A percentile compares a stretch with the other conserved stretches of the same genome.
Evolutionary conservation across 345 rosid genomes (phyloP).

Genomic region (Acer negundo): DNA sequence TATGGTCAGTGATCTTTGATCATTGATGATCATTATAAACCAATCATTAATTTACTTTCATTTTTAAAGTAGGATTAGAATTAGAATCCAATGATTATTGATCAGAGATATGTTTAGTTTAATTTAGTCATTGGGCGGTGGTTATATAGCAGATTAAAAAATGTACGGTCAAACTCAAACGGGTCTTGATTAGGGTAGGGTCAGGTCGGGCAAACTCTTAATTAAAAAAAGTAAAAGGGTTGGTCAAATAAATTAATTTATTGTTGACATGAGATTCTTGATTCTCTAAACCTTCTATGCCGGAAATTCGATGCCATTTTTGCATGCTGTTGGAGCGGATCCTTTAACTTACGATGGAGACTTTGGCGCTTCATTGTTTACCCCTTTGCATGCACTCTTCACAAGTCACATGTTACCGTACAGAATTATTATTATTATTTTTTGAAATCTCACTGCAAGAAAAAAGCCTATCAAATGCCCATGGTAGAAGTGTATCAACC

Average conservation of each 20-base stretch:
- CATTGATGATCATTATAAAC: constrained; percentile 12
- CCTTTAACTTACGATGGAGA: background rate
- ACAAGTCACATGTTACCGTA: background rate
- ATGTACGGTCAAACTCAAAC: constrained; percentile 18
- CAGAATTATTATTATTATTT: too few species aligned
- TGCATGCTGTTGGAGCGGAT: background rate
- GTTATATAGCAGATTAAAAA: constrained; percentile 8
- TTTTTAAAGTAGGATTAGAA: background rate
- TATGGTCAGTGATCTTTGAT: background rate
- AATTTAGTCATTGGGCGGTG: constrained; percentile 23
- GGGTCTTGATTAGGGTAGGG: background rate
- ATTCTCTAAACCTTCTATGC: background rate
- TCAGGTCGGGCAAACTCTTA: background rate
- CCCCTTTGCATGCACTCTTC: background rate
- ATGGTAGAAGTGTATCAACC: too few species aligned
- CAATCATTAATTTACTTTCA: constrained; percentile 1
- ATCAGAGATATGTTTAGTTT: constrained; percentile 10
- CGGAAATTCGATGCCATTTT: constrained; percentile 1
- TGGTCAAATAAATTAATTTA: background rate
- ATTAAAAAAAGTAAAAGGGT: background rate
- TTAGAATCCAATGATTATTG: constrained; percentile 35
- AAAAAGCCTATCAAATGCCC: too few species aligned
- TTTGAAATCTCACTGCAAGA: too few species aligned
- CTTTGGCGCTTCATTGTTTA: constrained; percentile 1
- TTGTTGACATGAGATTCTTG: constrained; percentile 10